Evolutionary conservation across 176 grass and related monocot genomes (phyloP).

Genomic region (Carex scoparia): DNA sequence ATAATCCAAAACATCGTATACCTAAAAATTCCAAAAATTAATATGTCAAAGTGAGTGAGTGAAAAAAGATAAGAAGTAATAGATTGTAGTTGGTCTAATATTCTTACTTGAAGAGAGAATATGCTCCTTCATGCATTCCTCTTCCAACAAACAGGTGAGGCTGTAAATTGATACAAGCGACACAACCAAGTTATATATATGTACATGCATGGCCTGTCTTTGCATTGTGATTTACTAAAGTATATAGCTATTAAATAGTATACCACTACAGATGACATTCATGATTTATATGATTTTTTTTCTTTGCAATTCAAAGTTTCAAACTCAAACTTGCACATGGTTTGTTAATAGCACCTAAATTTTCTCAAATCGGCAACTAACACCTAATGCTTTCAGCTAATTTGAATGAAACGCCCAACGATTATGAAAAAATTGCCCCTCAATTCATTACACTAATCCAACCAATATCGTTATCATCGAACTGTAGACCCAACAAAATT

Average conservation of each 20-base stretch:
- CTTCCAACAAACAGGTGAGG: slow-evolving; percentile 95
- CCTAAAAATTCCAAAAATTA: slow-evolving; percentile 36
- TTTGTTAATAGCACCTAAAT: neutral
- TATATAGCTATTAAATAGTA: neutral
- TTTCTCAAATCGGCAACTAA: neutral
- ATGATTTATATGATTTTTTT: neutral
- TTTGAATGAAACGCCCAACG: neutral
- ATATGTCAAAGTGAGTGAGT: slow-evolving; percentile 13
- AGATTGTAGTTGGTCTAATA: slow-evolving; percentile 18
- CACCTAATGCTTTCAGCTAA: neutral
- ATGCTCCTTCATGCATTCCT: slow-evolving; percentile 99
- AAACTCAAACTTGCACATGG: neutral
- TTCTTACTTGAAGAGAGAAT: slow-evolving; percentile 96
- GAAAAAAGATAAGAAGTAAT: neutral
- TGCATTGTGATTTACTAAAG: slow-evolving; percentile 11
- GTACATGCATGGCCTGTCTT: neutral
- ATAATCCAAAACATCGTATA: slow-evolving; percentile 98
- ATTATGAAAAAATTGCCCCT: neutral
- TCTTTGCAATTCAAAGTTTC: neutral
- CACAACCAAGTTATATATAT: neutral
- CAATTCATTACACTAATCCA: neutral
- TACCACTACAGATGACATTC: neutral
- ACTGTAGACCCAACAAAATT: neutral
- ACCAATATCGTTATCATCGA: neutral
- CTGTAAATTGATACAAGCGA: slow-evolving; percentile 46